Evolutionary conservation across 352 stramenopile genomes (phyloP), one percentile per base, ranked within the genome.

Genomic region (Globisporangium viniferum): DNA sequence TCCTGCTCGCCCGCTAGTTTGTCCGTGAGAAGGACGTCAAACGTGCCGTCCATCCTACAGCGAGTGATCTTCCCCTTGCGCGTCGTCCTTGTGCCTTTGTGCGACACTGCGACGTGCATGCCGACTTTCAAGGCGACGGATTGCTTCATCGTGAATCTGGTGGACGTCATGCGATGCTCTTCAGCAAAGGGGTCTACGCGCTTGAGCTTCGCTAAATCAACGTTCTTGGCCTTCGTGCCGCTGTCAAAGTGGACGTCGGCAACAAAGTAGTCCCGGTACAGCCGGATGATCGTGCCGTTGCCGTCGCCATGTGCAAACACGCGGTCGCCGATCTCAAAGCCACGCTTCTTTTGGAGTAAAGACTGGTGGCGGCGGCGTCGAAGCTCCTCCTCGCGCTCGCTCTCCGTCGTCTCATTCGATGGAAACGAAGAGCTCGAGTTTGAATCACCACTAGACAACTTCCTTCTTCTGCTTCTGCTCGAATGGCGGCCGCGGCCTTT

Each of bases 201-300:
- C 27, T 56, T 36, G 8, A 93, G 69, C 27, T 75, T 72, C 22
- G 71, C 73, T 27, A 94, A 61, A 20, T 82, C 81, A 24, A 94
- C 73, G 69, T 94, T 94, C 64, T 83, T 81, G 7, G 75, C 48
- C 31, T 71, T 79, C 8, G 73, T 71, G 8, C 86, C 84, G 12
- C 60, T 89, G 64, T 94, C 82, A 64, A 89, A 90, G 57, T 88
- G 82, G 0, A 92, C 74, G 33, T 92, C 83, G 0, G 77, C 82
- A 5, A 92, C 84, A 60, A 89, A 88, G 35, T 88, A 94, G 66
- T 86, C 79, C 14, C 70, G 69, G 53, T 91, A 89, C 7, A 92
- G 31, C 6, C 84, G 82, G 36, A 91, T 72, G 64, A 94, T 64
- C 20, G 84, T 90, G 31, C 82, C 86, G 12, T 68, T 54, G 3